Conservation (phyloP, 148 eudicot species). For the Rhododendron molle region DNA sequence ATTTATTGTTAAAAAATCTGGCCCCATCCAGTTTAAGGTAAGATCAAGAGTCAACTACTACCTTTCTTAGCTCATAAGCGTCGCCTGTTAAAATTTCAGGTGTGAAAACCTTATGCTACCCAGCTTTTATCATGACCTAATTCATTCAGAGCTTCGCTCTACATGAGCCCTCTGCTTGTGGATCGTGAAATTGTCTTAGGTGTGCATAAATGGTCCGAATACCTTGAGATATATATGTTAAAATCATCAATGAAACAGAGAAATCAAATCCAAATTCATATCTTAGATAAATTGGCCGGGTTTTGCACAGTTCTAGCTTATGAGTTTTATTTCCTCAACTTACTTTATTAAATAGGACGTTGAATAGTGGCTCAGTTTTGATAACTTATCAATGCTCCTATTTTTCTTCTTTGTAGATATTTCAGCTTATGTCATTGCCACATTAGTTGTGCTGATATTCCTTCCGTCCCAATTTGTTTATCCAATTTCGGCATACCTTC, state of each 20-base stretch:
- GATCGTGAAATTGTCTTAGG: neutral
- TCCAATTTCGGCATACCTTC: too few species aligned
- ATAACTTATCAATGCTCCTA: too few species aligned
- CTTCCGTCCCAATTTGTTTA: too few species aligned
- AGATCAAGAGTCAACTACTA: neutral
- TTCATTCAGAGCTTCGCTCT: neutral
- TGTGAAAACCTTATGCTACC: neutral
- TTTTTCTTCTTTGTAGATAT: too few species aligned
- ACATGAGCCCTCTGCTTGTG: neutral
- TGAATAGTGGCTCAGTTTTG: too few species aligned
- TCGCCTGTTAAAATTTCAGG: neutral
- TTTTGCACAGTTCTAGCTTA: neutral
- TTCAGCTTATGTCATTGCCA: neutral
- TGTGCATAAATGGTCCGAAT: too few species aligned
- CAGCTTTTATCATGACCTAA: neutral
- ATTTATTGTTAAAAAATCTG: neutral
- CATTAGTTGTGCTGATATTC: neutral
- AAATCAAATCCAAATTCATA: neutral
- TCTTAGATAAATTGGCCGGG: neutral
- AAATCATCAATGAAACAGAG: neutral
- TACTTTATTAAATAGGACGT: too few species aligned
- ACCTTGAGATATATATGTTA: too few species aligned
- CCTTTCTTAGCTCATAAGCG: neutral
- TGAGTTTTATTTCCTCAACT: neutral
- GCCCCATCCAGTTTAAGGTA: neutral